These are phyloP conservation scores for Saxophila tyrrhenica DNA, from an alignment of 495 filamentous ascomycete genomes.

Conservation along the genomic window DNA sequence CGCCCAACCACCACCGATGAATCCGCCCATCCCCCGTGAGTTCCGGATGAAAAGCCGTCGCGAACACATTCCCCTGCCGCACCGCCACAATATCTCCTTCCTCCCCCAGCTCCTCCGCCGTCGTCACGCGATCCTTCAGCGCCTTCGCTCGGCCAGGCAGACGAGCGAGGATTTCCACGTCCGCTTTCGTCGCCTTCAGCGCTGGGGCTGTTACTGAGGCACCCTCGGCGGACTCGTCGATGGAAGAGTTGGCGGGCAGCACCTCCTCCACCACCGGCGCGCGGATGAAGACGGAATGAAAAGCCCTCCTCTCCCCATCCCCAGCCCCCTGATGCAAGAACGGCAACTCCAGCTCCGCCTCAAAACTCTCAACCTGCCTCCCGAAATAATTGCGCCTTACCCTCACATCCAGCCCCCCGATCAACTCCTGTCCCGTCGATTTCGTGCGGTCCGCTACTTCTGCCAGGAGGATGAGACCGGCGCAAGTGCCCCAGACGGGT, in stretches of 20 bases:
- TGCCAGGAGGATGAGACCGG: constrained; percentile 82
- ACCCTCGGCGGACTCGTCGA: constrained; percentile 23
- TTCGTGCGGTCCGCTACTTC: constrained; percentile 83
- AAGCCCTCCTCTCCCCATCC: constrained; percentile 34
- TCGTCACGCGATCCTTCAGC: constrained; percentile 28
- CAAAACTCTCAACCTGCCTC: constrained; percentile 86
- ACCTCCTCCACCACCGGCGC: constrained; percentile 88
- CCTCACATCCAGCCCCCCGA: constrained; percentile 82
- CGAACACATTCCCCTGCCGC: constrained; percentile 85
- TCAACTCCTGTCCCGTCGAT: constrained; percentile 81
- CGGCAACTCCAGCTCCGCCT: constrained; percentile 59
- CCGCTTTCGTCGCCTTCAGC: constrained; percentile 19
- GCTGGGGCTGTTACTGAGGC: constrained; percentile 56
- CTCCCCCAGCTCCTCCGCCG: constrained; percentile 40
- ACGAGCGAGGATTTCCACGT: constrained; percentile 49
- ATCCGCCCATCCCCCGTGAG: constrained; percentile 81
- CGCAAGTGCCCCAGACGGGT: constrained; percentile 94
- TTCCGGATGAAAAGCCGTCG: constrained; percentile 95
- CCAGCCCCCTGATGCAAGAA: too few species aligned
- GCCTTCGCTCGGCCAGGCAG: constrained; percentile 37
- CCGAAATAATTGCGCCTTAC: constrained; percentile 96
- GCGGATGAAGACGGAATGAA: constrained; percentile 82
- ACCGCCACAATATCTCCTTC: constrained; percentile 83
- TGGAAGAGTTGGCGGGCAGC: constrained; percentile 31
- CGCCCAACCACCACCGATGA: constrained; percentile 83